Evolutionary conservation across 345 rosid species (phyloP), one percentile per base, ranked within the genome.

Genomic region (Lepidium didymum): DNA sequence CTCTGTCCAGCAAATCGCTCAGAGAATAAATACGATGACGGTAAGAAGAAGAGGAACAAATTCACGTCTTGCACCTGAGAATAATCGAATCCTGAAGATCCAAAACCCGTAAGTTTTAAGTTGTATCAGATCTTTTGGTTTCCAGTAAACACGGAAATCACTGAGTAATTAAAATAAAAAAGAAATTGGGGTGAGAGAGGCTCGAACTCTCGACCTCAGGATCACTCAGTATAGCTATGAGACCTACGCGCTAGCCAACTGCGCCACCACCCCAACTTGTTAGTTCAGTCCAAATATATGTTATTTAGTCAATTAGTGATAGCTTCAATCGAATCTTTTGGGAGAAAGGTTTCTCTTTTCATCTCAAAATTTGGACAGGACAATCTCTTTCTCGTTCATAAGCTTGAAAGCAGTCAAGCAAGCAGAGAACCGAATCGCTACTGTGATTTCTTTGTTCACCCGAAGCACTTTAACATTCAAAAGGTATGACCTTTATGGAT

Each of bases 131-230:
- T n/a, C n/a, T n/a, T n/a, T n/a, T n/a, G n/a, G n/a, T n/a, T n/a
- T n/a, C n/a, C n/a, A n/a, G n/a, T n/a, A n/a, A n/a, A n/a, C n/a
- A n/a, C n/a, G n/a, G n/a, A n/a, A n/a, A n/a, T n/a, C n/a, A n/a
- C n/a, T n/a, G n/a, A n/a, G n/a, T n/a, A n/a, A n/a, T n/a, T n/a
- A n/a, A n/a, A n/a, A 19, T 19, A 19, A 19, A 19, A 19, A 19
- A 1, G 11, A 6, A 18, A 13, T 6, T 69, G 67, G 92, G 96
- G 85, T 86, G 98, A 87, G 92, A 89, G 95, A 87, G 91, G 90
- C 85, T 84, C 90, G 85, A 84, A 81, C 91, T 86, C 96, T 89
- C 96, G 87, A 87, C 96, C 92, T 86, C 92, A 82, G 95, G 92
- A 89, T 87, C 2, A 77, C 96, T 86, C 90, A 41, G 69, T 10